phyloP scores from a whole-genome alignment of 176 grass and related monocot genomes.

The Eleusine indica region DNA sequence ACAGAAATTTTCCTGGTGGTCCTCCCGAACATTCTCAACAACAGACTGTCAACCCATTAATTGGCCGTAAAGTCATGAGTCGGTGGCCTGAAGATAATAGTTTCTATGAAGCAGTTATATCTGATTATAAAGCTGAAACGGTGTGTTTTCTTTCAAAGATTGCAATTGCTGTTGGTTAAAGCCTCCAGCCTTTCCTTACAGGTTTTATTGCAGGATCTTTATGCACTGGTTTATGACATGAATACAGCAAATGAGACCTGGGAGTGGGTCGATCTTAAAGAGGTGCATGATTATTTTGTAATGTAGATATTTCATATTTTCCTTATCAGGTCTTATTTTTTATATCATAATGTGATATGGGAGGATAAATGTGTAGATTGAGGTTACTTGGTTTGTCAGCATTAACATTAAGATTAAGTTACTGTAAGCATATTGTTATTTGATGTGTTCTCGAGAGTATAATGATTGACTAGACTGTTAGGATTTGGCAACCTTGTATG shows the following conservation, averaged over 20 bases:
- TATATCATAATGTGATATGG: background rate
- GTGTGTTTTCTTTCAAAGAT: slow-evolving; percentile 48
- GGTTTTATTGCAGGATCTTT: slow-evolving; percentile 59
- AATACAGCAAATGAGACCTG: slow-evolving; percentile 78
- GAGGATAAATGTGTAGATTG: slow-evolving; percentile 3
- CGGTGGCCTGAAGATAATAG: slow-evolving; percentile 90
- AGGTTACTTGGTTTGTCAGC: slow-evolving; percentile 4
- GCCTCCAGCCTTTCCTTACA: slow-evolving; percentile 40
- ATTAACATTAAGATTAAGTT: background rate
- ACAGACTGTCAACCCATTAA: slow-evolving; percentile 56
- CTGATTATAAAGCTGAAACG: slow-evolving; percentile 61
- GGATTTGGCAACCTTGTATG: background rate
- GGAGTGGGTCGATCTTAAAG: slow-evolving; percentile 89
- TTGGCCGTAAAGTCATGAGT: slow-evolving; percentile 71
- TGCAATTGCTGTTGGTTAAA: slow-evolving; percentile 37
- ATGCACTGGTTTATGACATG: slow-evolving; percentile 84
- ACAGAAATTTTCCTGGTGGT: slow-evolving; percentile 64
- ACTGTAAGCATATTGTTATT: slow-evolving; percentile 4
- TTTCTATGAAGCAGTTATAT: slow-evolving; percentile 87
- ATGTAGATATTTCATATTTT: slow-evolving; percentile 10
- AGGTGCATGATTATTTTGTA: slow-evolving; percentile 50
- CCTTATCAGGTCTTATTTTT: slow-evolving; percentile 7
- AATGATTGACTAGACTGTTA: background rate
- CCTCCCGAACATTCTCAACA: slow-evolving; percentile 55
- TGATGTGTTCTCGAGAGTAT: background rate